Percentiles rank a stretch among this genome's conserved stretches.
These are phyloP conservation scores for Agaricus sinodeliciosus DNA, from an alignment of 768 basidiomycete genomes.

Conservation along the genomic window DNA sequence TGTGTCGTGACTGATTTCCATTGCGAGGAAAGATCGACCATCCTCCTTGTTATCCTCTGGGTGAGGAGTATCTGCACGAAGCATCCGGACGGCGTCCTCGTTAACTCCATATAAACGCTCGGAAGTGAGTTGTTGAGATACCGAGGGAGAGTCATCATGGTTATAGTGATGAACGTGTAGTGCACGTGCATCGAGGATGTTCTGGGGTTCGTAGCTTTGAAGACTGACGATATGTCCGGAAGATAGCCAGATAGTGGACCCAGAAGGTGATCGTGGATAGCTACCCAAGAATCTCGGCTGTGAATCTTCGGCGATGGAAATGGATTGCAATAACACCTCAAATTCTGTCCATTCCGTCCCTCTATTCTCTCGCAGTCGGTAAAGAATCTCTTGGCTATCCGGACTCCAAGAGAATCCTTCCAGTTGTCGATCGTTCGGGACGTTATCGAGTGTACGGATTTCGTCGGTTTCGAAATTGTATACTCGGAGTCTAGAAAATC, in stretches of 20 bases:
- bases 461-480: constrained; percentile 20
- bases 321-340: constrained; percentile 22
- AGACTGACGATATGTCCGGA: constrained; percentile 22
- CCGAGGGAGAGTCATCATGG: neutral
- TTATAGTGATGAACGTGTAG: constrained; percentile 18
- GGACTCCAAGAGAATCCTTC: constrained; percentile 28
- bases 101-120: constrained; percentile 18
- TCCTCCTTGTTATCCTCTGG: neutral
- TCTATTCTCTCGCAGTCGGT: constrained; percentile 23
- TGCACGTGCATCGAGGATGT: constrained; percentile 25
- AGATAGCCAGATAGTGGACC: constrained; percentile 23
- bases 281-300: constrained; percentile 17
- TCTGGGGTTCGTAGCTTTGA: constrained; percentile 23
- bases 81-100: constrained; percentile 27
- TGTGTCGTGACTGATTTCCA: constrained; percentile 36
- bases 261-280: constrained; percentile 27
- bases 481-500: constrained; percentile 19
- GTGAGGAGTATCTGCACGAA: constrained; percentile 17
- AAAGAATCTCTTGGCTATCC: constrained; percentile 23
- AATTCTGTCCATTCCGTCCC: constrained; percentile 23
- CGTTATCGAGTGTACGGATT: constrained; percentile 14
- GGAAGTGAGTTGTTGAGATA: neutral
- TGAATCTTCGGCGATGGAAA: constrained; percentile 16
- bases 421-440: constrained; percentile 19
- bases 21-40: constrained; percentile 15